Evolutionary conservation across 495 filamentous ascomycete species (phyloP), one percentile per base, ranked within the genome.

Genomic region (Neurospora cerealis): DNA sequence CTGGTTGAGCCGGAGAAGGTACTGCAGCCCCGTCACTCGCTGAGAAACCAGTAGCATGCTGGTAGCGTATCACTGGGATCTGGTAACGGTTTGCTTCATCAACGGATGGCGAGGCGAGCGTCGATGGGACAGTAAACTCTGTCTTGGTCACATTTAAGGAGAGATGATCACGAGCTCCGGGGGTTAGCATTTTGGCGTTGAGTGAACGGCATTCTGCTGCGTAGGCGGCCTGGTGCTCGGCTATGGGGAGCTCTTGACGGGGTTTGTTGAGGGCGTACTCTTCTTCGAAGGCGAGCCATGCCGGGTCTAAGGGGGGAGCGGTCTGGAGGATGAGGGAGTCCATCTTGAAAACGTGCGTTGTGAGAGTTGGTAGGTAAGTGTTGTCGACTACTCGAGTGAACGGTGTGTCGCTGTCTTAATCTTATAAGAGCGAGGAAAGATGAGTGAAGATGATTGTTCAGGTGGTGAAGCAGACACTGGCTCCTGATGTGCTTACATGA

Each of bases 231-330:
- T 78, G 77, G 11, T 72, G 40, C 28, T 74, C 73, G 40, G 54
- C 39, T 21, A 37, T 38, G 24, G 72, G n/a, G 17, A 69, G 40
- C n/a, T 15, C 40, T 7, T 34, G 71, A 5, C 24, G 42, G 10
- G 36, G 38, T 13, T 44, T 70, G n/a, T 37, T 39, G 28, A 46
- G 54, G 46, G 38, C 66, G 15, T 10, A 17, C 11, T 46, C 38
- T 24, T 28, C 36, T 44, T 75, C 71, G 72, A 73, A 70, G 38
- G 41, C 34, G 69, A 75, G 36, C 75, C 73, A 78, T 39, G 69
- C 75, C 32, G 71, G 70, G 32, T 75, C 71, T 41, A 76, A 66
- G 9, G 75, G 60, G 7, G 75, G 75, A 2, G 77, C 71, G 4
- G 21, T 72, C 2, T 62, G 15, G 34, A 77, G 70, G 48, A 74